phyloP scores from a whole-genome alignment of 768 basidiomycete genomes.

The Hysterangium stoloniferum region DNA sequence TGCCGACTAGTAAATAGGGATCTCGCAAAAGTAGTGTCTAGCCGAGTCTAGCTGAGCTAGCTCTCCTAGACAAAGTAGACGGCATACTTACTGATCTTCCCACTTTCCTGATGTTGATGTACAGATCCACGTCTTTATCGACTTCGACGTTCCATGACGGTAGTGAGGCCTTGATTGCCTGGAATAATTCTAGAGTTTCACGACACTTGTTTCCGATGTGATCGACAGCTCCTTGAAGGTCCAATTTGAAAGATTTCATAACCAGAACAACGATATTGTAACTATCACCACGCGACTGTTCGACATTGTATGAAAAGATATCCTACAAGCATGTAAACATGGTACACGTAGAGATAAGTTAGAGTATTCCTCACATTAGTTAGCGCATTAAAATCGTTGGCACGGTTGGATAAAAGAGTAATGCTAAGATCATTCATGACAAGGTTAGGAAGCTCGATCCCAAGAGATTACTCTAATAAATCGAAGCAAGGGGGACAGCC shows the following conservation, averaged over 20 bases:
- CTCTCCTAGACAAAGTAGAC: too few relatives aligned
- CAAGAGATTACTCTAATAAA: constrained; percentile 15
- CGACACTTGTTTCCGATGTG: constrained; percentile 35
- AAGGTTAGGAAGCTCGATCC: constrained; percentile 16
- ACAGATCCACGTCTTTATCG: constrained; percentile 44
- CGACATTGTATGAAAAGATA: constrained; percentile 35
- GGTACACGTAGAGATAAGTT: not conserved
- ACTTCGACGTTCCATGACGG: constrained; percentile 59
- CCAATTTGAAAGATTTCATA: constrained; percentile 43
- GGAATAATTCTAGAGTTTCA: constrained; percentile 26
- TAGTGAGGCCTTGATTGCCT: constrained; percentile 26
- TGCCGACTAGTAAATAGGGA: too few relatives aligned
- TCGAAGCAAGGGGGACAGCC: constrained; percentile 24
- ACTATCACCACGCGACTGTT: constrained; percentile 60
- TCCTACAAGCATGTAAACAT: constrained; percentile 23
- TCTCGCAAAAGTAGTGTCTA: too few relatives aligned
- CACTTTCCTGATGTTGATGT: too few relatives aligned
- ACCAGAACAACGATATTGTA: constrained; percentile 71
- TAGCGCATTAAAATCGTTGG: constrained; percentile 12
- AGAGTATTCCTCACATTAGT: constrained; percentile 15
- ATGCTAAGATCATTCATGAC: constrained; percentile 14
- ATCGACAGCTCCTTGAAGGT: constrained; percentile 55
- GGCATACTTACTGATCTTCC: too few relatives aligned
- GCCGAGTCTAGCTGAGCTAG: too few relatives aligned
- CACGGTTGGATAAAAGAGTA: constrained; percentile 5